Base-by-base conservation (phyloP, 192 early-diverging fungal species). In the Coemansia sp. region DNA sequence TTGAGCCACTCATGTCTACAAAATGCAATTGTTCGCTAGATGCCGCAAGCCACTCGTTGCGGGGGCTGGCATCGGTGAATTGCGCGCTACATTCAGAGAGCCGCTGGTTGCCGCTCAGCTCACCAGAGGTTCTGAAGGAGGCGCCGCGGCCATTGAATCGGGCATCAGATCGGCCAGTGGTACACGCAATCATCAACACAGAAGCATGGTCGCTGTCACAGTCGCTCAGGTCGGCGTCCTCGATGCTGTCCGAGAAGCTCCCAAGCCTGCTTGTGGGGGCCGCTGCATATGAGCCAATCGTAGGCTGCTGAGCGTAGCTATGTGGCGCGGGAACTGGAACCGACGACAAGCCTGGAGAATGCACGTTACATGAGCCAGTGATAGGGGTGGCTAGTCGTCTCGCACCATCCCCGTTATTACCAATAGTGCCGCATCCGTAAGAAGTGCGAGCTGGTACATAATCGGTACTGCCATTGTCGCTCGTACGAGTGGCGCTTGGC, bases 341-440 rank as follows among this genome's bases (percentile, higher is more conserved):
- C 15, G 29, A 56, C 30, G 16, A 56, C 53, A 56, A 16, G 2
- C 45, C 45, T 44, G 62, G 32, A 30, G 43, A 64, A 10, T 50
- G 43, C 27, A 24, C 43, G 41, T 15, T 64, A 29, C 30, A 44
- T 16, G 39, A 55, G 45, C 43, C 30, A 59, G 65, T 34, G 27
- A 4, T 44, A 15, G 55, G 34, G 37, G 66, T 68, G 38, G 66
- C 43, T n/a, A 68, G 39, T 49, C 66, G 41, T 59, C 39, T 60
- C 24, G 45, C 43, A 49, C 32, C 44, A 43, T 68, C 66, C 43
- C 66, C 59, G 39, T 56, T 68, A 35, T 49, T 61, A 68, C 59
- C 47, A 61, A 68, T 41, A 52, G 58, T 67, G 56, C 56, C 63
- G 32, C 49, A 47, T 60, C 58, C 40, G 35, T 53, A 53, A 53